Percentiles rank a stretch among this genome's conserved stretches.
Evolutionary conservation across 75 land plant species (phyloP).

Genomic region (Gnetum montanum): DNA sequence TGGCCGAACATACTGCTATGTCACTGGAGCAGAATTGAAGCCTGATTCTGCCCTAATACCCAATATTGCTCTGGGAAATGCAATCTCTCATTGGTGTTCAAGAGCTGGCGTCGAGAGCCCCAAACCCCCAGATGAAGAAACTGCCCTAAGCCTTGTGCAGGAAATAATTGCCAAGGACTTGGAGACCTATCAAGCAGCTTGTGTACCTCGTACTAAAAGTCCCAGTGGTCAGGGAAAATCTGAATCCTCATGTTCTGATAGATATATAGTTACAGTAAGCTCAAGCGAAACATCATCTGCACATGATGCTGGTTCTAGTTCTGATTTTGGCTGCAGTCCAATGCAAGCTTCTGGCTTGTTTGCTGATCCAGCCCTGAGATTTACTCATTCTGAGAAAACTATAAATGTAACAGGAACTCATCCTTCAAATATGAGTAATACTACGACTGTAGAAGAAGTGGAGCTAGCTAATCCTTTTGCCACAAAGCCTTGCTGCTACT

Average conservation of each 20-base stretch:
- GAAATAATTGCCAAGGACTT: constrained; percentile 1
- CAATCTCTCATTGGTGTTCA: constrained; percentile 58
- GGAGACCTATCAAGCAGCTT: not conserved
- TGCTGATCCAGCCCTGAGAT: constrained; percentile 15
- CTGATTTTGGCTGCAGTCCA: not conserved
- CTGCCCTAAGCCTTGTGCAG: constrained; percentile 17
- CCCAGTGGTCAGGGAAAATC: constrained; percentile 1
- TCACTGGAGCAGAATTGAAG: constrained; percentile 12
- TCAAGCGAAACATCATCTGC: not conserved
- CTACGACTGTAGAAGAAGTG: constrained; percentile 1
- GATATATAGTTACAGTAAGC: not conserved
- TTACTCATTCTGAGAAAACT: constrained; percentile 31
- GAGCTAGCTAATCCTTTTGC: constrained; percentile 13
- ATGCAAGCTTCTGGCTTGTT: constrained; percentile 6
- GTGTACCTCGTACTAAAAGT: not conserved
- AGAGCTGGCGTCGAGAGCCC: constrained; percentile 15
- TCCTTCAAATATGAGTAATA: constrained; percentile 9
- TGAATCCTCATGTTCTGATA: not conserved
- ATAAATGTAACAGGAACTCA: constrained; percentile 9
- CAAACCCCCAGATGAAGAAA: constrained; percentile 12
- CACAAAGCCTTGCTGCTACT: constrained; percentile 20
- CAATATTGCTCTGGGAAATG: constrained; percentile 40
- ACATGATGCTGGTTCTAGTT: not conserved
- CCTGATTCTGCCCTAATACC: constrained; percentile 27
- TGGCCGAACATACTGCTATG: constrained; percentile 15